Evolutionary conservation across 2,329 filamentous ascomycete genomes (phyloP).

Genomic region (Cadophora gregata): DNA sequence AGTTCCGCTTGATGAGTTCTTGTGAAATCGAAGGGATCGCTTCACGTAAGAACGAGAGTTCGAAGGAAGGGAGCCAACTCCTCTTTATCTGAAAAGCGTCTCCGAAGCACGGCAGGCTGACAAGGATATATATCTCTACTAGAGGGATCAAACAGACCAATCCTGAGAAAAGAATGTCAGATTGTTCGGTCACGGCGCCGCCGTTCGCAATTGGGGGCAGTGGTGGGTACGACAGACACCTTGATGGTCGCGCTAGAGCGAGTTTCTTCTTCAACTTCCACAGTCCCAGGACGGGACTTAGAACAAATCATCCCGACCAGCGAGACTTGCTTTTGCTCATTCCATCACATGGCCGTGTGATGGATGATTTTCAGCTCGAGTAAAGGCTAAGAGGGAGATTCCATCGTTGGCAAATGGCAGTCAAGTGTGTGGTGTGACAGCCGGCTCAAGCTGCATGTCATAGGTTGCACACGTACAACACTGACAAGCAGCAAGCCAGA

Average conservation of each 20-base stretch:
- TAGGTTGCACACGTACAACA: neutral
- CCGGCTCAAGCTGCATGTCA: slow-evolving; percentile 1
- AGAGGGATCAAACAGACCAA: slow-evolving; percentile 18
- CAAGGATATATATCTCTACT: neutral
- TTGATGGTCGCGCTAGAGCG: slow-evolving; percentile 29
- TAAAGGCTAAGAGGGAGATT: neutral
- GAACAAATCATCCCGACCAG: neutral
- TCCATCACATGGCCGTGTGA: neutral
- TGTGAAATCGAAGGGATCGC: neutral
- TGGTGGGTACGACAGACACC: slow-evolving; percentile 19
- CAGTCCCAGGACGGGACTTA: neutral
- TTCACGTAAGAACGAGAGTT: neutral
- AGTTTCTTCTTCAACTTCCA: neutral
- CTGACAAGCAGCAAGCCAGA: neutral
- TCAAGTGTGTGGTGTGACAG: neutral
- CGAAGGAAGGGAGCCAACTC: neutral
- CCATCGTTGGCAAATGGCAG: neutral
- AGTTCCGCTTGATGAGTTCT: neutral
- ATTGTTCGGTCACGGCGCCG: neutral
- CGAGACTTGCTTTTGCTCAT: neutral
- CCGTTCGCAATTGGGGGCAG: neutral
- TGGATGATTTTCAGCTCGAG: neutral
- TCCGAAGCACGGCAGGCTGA: slow-evolving; percentile 3
- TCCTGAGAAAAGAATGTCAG: neutral
- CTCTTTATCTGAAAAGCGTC: slow-evolving; percentile 17